Base-by-base conservation (phyloP, 352 stramenopile genomes). In the Phytopythium delawarense region DNA sequence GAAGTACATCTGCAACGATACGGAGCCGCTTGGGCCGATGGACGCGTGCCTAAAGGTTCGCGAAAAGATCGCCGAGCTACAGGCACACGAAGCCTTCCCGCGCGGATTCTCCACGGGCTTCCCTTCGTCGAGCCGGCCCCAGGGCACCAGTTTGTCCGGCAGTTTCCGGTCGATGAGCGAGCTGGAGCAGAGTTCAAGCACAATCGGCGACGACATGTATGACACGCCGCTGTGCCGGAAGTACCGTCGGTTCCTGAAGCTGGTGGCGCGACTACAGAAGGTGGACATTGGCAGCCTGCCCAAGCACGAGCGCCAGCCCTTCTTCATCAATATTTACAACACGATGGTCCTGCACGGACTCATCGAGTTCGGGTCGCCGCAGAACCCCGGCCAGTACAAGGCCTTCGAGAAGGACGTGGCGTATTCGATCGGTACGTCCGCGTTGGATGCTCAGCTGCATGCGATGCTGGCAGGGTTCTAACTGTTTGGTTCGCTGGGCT, bases 241-340 rank as follows among this genome's bases (percentile, higher is more conserved):
- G 50, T 95, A 92, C 68, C 87, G 87, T 37, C 70, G 73, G 20
- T 95, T 95, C 63, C 53, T 93, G 48, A 90, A 91, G 63, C 57
- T 88, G 18, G 65, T 76, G 15, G 74, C 79, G 4, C 76, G 78
- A 52, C 52, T 96, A 32, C 85, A 94, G 65, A 79, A 76, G 25
- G 66, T 92, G 34, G 84, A 93, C 55, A 76, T 96, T n/a, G 64
- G 70, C 13, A 78, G 71, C 46, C 63, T 96, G 21, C 80, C 85
- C 12, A 94, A 92, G 67, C 84, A 94, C 61, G 87, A 94, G 49
- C 84, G 85, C 7, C 87, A 94, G 58, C 79, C 85, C 2, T 96
- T 96, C 59, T 96, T 96, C 59, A 94, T 96, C 79, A 96, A 96
- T 71, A 75, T 94, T 54, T 94, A 94, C 75, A 96, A 96, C 64